Evolutionary conservation across 2,329 filamentous ascomycete species (phyloP).

Genomic region (Penicillium thymicola): DNA sequence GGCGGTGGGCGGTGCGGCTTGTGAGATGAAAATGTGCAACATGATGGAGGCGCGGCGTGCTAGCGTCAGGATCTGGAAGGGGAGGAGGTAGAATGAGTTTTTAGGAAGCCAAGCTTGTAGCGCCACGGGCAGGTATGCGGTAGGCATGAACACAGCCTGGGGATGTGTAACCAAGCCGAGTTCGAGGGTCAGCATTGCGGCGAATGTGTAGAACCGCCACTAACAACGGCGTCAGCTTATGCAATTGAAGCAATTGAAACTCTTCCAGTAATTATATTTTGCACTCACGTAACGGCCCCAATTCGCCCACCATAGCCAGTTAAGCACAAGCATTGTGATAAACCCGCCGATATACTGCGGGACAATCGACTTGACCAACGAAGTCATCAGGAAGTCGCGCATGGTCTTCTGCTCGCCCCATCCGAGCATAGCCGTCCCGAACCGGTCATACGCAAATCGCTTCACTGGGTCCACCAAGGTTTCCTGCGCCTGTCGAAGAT

Average conservation of each 20-base stretch:
- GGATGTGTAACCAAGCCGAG: constrained; percentile 56
- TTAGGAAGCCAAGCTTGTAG: constrained; percentile 35
- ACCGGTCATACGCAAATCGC: constrained; percentile 85
- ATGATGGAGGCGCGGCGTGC: constrained; percentile 74
- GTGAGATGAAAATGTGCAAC: constrained; percentile 76
- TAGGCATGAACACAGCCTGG: constrained; percentile 38
- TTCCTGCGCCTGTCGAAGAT: constrained; percentile 79
- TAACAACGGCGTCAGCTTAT: constrained; percentile 27
- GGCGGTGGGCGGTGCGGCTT: constrained; percentile 67
- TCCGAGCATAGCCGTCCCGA: constrained; percentile 67
- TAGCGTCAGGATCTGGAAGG: constrained; percentile 78
- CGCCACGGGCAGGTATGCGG: constrained; percentile 28
- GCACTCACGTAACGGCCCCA: constrained; percentile 48
- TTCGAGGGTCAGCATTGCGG: constrained; percentile 56
- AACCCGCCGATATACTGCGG: constrained; percentile 42
- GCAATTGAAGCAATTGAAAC: background rate
- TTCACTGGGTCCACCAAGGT: constrained; percentile 71
- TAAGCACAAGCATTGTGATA: constrained; percentile 35
- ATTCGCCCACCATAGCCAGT: constrained; percentile 41
- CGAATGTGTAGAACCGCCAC: constrained; percentile 54
- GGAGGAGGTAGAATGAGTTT: constrained; percentile 56
- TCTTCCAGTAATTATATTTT: constrained; percentile 1
- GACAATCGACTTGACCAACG: constrained; percentile 48
- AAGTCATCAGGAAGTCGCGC: constrained; percentile 68
- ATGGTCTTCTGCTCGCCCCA: constrained; percentile 59